Base-by-base conservation (phyloP, 371 early-diverging fungal genomes). In the Zychaea mexicana region DNA sequence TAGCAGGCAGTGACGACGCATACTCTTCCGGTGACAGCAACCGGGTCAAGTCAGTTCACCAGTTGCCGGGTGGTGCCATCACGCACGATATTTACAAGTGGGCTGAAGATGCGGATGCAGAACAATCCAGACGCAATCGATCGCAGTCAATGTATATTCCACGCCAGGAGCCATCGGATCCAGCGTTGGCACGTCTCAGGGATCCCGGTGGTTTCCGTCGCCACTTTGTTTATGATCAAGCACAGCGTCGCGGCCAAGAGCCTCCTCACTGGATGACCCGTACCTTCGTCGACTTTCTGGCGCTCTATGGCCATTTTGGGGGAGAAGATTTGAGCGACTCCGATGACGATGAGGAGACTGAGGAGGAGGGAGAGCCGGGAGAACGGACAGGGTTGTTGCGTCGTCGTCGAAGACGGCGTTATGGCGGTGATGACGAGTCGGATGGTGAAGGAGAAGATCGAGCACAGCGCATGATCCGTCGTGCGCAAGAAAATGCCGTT, bases 291-390 rank as follows among this genome's bases (percentile, higher is more conserved):
- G 97, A 96, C 71, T 96, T 96, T 68, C 81, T 97, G 70, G 92
- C 90, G 27, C 79, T 98, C 63, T 96, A 92, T 68, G 96, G 96
- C n/a, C 94, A 94, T 68, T 98, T 95, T 74, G 97, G 95, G 30
- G 98, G 97, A 60, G 82, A 81, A 28, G 82, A 81, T 56, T 53
- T 77, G 30, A 75, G 77, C 30, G 78, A 81, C 30, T 71, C 74
- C 32, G 78, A 78, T 36, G 82, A 64, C 2, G 76, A 72, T 42
- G 67, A 68, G 0, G 71, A 70, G 24, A 63, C 68, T 0, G 73
- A 71, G 10, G 67, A 66, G 5, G 47, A 45, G 24, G 61, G 36
- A 2, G 28, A 52, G 13, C 24, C 39, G 21, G 73, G 70, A 31
- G 70, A 68, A 17, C 61, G 62, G 17, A 69, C 67, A 3, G 60